A percentile compares a stretch with the other conserved stretches of the same genome.
phyloP scores from a whole-genome alignment of 495 filamentous ascomycete genomes.

The Tuber magnatum region DNA sequence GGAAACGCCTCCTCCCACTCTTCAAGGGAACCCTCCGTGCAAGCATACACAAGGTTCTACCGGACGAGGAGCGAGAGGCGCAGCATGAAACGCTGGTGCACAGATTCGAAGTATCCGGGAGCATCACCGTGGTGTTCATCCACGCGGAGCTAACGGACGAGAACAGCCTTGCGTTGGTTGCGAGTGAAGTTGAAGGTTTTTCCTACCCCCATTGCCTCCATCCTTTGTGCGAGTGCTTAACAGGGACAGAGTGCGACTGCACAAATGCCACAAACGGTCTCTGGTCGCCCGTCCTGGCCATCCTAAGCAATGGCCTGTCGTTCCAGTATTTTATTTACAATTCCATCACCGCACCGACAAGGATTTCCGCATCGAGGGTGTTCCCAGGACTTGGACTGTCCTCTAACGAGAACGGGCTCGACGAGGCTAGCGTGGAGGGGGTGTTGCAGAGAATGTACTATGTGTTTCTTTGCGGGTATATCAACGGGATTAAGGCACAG shows the following conservation, averaged over 20 bases:
- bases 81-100: background rate
- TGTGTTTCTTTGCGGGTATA: background rate
- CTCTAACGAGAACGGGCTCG: background rate
- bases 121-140: background rate
- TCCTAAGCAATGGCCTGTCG: background rate
- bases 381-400: background rate
- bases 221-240: background rate
- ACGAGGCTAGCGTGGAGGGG: background rate
- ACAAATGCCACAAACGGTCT: background rate
- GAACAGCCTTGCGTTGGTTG: background rate
- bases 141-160: background rate
- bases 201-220: background rate
- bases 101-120: background rate
- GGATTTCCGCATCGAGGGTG: background rate
- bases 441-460: background rate
- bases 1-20: constrained; percentile 1
- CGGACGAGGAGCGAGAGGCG: background rate
- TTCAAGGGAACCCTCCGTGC: background rate
- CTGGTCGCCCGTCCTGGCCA: background rate
- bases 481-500: background rate
- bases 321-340: constrained; percentile 1
- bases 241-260: background rate
- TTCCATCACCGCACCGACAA: background rate
- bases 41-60: background rate
- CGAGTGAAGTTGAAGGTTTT: background rate